Conservation (phyloP, 768 basidiomycete genomes). For the Suillus ampliporus region DNA sequence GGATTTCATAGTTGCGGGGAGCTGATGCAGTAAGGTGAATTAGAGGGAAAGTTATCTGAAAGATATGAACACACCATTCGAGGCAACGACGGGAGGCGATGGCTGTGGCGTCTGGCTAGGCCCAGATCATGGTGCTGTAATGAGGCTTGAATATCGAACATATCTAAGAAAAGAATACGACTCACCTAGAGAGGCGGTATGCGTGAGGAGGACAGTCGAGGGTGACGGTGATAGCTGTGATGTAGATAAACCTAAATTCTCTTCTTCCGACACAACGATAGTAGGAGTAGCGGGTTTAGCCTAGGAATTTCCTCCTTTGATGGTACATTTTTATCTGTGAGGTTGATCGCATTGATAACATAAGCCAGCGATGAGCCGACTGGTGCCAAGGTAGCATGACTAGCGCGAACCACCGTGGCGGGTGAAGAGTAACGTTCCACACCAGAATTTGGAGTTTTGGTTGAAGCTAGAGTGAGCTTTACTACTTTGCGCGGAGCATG, state of each 20-base stretch:
- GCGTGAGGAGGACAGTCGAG: conserved; percentile 15
- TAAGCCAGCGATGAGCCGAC: conserved; percentile 31
- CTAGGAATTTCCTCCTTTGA: neutral
- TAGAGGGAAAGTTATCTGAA: neutral
- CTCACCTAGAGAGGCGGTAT: conserved; percentile 3
- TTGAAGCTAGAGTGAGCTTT: neutral
- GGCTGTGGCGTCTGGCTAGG: neutral
- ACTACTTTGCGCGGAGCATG: conserved; percentile 19
- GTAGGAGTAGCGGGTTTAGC: neutral
- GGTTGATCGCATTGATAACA: conserved; percentile 36
- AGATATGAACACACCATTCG: neutral
- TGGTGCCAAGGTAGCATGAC: conserved; percentile 19
- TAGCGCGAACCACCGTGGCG: conserved; percentile 9
- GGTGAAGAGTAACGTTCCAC: conserved; percentile 6
- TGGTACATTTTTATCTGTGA: conserved; percentile 12
- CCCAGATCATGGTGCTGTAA: neutral
- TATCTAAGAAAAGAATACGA: neutral
- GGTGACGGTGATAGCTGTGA: conserved; percentile 11
- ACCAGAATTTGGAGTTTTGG: neutral
- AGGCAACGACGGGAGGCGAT: neutral
- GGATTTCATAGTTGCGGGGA: neutral
- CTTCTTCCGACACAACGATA: conserved; percentile 12
- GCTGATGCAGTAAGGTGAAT: neutral
- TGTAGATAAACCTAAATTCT: conserved; percentile 6
- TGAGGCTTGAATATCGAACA: neutral